Evolutionary conservation across 2,329 filamentous ascomycete genomes (phyloP).

Genomic region (Trichoderma oligosporum): DNA sequence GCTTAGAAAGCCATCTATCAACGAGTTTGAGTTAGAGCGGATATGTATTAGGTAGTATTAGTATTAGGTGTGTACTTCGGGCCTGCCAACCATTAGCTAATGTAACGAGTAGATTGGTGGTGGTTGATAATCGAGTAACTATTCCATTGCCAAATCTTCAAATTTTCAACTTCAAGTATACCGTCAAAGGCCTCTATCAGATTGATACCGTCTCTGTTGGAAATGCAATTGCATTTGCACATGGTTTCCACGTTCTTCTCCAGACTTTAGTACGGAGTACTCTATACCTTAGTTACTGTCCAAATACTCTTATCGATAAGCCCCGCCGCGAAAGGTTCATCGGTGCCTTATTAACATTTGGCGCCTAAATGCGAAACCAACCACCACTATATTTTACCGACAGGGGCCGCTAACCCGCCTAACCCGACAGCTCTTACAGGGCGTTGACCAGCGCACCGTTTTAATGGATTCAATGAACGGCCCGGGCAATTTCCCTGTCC

Average conservation of each 20-base stretch:
- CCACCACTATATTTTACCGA: neutral
- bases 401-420: conserved; percentile 1
- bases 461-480: too few species aligned
- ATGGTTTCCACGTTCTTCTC: conserved; percentile 10
- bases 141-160: neutral
- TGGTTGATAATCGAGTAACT: neutral
- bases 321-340: neutral
- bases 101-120: too few species aligned
- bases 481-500: neutral
- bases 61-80: too few species aligned
- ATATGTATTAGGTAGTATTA: too few species aligned
- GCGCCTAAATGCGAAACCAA: conserved; percentile 3
- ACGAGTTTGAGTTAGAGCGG: too few species aligned
- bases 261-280: neutral
- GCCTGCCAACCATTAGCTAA: neutral
- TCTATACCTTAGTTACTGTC: too few species aligned
- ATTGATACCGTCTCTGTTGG: neutral
- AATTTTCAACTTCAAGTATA: neutral
- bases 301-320: conserved; percentile 17
- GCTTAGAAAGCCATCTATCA: too few species aligned
- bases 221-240: neutral
- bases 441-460: neutral
- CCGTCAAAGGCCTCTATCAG: neutral
- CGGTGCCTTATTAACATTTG: neutral
- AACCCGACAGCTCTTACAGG: conserved; percentile 2